Percentiles rank a stretch among this genome's conserved stretches.
phyloP scores from a whole-genome alignment of 108 stramenopile genomes.

The Cyclotella choctawhatcheeana region DNA sequence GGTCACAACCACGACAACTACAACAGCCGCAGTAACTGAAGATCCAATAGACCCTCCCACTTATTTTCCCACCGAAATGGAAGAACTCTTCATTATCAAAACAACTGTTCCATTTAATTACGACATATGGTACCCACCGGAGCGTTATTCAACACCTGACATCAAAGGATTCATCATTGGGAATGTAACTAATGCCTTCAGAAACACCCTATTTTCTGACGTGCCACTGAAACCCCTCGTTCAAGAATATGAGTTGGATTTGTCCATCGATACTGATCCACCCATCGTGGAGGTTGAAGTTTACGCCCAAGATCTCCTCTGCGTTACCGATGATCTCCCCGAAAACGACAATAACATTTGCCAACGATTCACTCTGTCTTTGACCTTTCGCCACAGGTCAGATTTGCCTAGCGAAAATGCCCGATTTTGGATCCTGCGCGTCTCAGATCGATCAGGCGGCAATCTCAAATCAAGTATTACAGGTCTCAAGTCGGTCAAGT shows the following conservation, averaged over 20 bases:
- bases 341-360: conserved; percentile 1
- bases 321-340: conserved; percentile 2
- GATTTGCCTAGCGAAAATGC: background rate
- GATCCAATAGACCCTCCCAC: background rate
- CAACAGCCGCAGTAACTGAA: background rate
- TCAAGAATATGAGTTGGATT: background rate
- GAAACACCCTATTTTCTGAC: background rate
- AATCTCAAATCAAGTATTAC: conserved; percentile 2
- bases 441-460: background rate
- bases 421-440: conserved; percentile 8
- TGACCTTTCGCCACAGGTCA: background rate
- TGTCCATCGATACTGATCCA: background rate
- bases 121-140: conserved; percentile 5
- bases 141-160: background rate
- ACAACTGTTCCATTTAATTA: conserved; percentile 1
- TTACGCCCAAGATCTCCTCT: background rate
- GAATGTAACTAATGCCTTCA: conserved; percentile 5
- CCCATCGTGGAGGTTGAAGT: background rate
- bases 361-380: background rate
- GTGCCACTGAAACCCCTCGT: background rate
- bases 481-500: conserved; percentile 2
- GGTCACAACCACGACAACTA: background rate
- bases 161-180: conserved; percentile 6
- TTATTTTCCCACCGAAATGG: too few relatives aligned
- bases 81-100: background rate